These are phyloP conservation scores for Candida coquimbonensis DNA, from an alignment of 805 yeast genomes.

Conservation along the genomic window DNA sequence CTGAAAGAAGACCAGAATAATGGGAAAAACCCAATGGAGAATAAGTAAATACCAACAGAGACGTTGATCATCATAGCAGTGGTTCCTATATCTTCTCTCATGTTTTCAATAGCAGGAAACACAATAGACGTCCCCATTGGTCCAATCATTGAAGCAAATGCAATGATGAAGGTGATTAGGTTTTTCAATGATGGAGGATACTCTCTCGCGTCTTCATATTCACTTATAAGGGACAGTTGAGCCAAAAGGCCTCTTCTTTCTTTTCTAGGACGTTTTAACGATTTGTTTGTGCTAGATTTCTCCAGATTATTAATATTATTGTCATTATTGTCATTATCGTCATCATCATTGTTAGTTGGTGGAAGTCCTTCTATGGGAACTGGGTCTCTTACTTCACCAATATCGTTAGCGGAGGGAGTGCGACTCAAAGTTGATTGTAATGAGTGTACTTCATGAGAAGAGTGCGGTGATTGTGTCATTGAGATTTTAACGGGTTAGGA, in stretches of 20 bases:
- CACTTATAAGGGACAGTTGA: slow-evolving; percentile 47
- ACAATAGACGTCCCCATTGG: slow-evolving; percentile 87
- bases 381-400: no score
- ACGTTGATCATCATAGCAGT: slow-evolving; percentile 57
- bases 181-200: slow-evolving; percentile 45
- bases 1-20: slow-evolving; percentile 85
- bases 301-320: no score
- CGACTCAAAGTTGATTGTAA: no score
- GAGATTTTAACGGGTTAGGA: no score
- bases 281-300: neutral
- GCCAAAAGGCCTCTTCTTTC: slow-evolving; percentile 51
- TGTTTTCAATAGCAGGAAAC: slow-evolving; percentile 66
- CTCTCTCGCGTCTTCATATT: slow-evolving; percentile 64
- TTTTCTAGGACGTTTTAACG: slow-evolving; percentile 10
- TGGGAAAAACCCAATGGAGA: slow-evolving; percentile 74
- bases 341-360: no score
- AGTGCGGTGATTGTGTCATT: no score
- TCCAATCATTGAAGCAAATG: slow-evolving; percentile 70
- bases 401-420: no score
- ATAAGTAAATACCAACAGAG: slow-evolving; percentile 71
- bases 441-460: neutral
- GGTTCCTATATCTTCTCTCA: slow-evolving; percentile 49
- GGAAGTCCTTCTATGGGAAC: no score
- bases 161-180: slow-evolving; percentile 56
- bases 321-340: no score